Conservation (phyloP, 257 asterid species). For the Orobanche coerulescens region DNA sequence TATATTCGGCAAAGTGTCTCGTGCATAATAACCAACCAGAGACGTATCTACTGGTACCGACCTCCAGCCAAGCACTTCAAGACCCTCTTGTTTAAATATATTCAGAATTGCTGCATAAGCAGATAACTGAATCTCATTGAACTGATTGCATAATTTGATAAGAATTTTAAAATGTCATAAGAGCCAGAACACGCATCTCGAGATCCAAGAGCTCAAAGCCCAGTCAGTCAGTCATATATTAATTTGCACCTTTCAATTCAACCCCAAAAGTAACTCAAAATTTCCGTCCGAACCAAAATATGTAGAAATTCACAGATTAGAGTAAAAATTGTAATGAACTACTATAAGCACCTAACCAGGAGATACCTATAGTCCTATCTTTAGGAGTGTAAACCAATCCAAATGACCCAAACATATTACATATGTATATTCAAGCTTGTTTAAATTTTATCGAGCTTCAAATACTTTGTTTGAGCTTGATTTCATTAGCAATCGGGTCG, state of each 20-base stretch:
- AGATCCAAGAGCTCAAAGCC: slow-evolving; percentile 8
- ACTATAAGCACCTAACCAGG: too few relatives aligned
- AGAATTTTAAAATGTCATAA: not conserved
- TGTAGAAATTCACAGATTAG: too few relatives aligned
- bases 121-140: slow-evolving; percentile 20
- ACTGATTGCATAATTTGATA: slow-evolving; percentile 7
- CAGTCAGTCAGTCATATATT: not conserved
- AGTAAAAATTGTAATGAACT: too few relatives aligned
- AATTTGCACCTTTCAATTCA: not conserved
- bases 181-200: slow-evolving; percentile 1
- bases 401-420: too few relatives aligned
- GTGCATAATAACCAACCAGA: slow-evolving; percentile 81
- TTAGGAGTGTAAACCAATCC: too few relatives aligned
- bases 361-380: too few relatives aligned
- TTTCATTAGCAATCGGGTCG: too few relatives aligned
- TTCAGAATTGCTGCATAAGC: slow-evolving; percentile 54
- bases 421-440: too few relatives aligned
- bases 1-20: slow-evolving; percentile 83
- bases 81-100: slow-evolving; percentile 87
- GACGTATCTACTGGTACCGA: slow-evolving; percentile 78
- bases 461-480: too few relatives aligned
- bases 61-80: slow-evolving; percentile 98
- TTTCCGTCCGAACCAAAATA: not conserved
- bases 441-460: too few relatives aligned
- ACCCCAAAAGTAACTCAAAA: too few relatives aligned